Base-by-base conservation (phyloP, 2,329 filamentous ascomycete genomes). In the Mycosphaerelloides madeirae region DNA sequence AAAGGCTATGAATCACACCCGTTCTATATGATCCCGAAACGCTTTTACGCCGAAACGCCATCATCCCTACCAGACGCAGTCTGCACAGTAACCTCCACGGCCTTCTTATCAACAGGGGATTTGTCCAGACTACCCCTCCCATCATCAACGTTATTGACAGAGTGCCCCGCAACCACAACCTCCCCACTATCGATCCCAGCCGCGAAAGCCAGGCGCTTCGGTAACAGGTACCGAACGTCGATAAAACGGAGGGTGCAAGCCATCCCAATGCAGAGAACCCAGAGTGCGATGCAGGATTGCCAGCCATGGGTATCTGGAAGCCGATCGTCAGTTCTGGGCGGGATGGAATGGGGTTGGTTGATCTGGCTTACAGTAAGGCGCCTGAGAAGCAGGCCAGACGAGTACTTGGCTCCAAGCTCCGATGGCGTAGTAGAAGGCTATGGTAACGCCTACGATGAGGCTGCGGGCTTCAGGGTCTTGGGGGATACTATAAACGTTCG, bases 391-490 rank as follows among this genome's bases (percentile, higher is more conserved):
- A 3, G 74, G 74, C 74, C 74, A 77, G 1, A 75, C 68, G 2
- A 76, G 61, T 2, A 77, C 71, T 43, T 76, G 73, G 6, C 69
- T 72, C 73, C 73, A 77, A 1, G 74, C 71, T 0, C 71, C 68
- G 19, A 77, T 68, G 2, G 72, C 70, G 50, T 77, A 77, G 44
- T 76, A 73, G 0, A 67, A 66, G 2, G 74, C 72, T 15, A 77
- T 70, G 1, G 71, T 65, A 5, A 74, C 68, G 4, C 74, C 74
- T 0, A 77, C 68, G 31, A 74, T 72, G 1, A 77, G 60, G 1
- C 72, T 68, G 11, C 73, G 65, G 4, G 68, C 71, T 49, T 76
- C 73, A 1, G 73, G 70, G 46, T 76, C 73, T 53, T 75, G 72
- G 0, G 71, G 71, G 41, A 67, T 71, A 55, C 50, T 53, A 25